A percentile compares a stretch with the other conserved stretches of the same genome.
phyloP scores from a whole-genome alignment of 495 filamentous ascomycete genomes.

The Aspergillus wentii region DNA sequence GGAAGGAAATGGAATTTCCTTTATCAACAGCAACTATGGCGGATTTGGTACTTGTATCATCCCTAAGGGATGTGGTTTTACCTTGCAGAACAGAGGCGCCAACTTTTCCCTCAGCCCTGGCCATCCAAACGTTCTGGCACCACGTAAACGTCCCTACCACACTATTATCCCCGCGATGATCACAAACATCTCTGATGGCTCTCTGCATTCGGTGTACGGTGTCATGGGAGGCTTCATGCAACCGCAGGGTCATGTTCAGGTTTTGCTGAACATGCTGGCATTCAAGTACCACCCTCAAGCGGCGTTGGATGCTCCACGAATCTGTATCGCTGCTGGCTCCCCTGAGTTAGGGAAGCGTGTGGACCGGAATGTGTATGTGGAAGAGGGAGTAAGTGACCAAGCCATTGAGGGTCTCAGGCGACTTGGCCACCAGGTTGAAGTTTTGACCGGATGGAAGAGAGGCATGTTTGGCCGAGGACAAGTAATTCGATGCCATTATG shows the following conservation, averaged over 20 bases:
- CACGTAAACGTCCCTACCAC: constrained; percentile 89
- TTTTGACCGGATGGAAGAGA: constrained; percentile 62
- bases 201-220: constrained; percentile 79
- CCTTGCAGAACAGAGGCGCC: constrained; percentile 88
- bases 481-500: constrained; percentile 72
- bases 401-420: constrained; percentile 59
- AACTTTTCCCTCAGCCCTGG: constrained; percentile 64
- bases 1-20: constrained; percentile 83
- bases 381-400: constrained; percentile 74
- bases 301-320: constrained; percentile 82
- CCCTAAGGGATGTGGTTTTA: constrained; percentile 79
- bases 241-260: constrained; percentile 95
- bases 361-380: constrained; percentile 65
- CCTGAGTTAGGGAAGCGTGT: constrained; percentile 46
- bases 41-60: constrained; percentile 89
- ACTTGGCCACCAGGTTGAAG: constrained; percentile 69
- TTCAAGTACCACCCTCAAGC: constrained; percentile 84
- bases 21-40: constrained; percentile 94
- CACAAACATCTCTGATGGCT: constrained; percentile 66
- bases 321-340: constrained; percentile 74
- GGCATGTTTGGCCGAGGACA: constrained; percentile 85
- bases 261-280: constrained; percentile 82
- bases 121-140: constrained; percentile 77
- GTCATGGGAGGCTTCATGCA: constrained; percentile 99
- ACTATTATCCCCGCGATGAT: constrained; percentile 94